Evolutionary conservation across 371 early-diverging fungal species (phyloP).

Genomic region (Nematocida sp.): DNA sequence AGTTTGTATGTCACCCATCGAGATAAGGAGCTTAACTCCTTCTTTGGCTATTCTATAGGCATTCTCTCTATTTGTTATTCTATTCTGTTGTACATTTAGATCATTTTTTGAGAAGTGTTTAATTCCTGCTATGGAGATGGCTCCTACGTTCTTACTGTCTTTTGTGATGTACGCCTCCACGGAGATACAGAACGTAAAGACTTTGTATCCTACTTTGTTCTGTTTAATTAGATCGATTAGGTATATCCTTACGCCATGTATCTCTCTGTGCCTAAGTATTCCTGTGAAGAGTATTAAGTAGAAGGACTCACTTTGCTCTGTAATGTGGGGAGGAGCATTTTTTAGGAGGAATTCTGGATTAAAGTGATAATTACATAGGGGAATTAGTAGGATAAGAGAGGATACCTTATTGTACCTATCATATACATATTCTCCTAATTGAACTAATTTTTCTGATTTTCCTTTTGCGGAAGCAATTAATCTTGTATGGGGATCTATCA

Average conservation of each 20-base stretch:
- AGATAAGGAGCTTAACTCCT: conserved; percentile 32
- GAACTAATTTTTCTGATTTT: conserved; percentile 15
- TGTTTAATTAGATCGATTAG: conserved; percentile 22
- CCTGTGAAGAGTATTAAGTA: conserved; percentile 40
- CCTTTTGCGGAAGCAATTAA: conserved; percentile 4
- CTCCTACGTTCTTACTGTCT: conserved; percentile 36
- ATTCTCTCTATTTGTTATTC: conserved; percentile 30
- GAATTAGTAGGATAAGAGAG: conserved; percentile 3
- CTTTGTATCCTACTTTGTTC: conserved; percentile 23
- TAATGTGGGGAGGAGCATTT: conserved; percentile 28
- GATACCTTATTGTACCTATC: conserved; percentile 17
- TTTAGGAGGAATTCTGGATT: conserved; percentile 7
- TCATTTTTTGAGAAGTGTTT: not conserved
- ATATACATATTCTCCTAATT: conserved; percentile 1
- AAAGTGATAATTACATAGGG: conserved; percentile 9
- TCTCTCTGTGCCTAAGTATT: conserved; percentile 9
- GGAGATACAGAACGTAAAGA: conserved; percentile 1
- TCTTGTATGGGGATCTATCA: conserved; percentile 9
- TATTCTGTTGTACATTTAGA: not conserved
- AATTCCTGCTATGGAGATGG: conserved; percentile 29
- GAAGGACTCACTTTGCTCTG: conserved; percentile 39
- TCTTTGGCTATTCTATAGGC: conserved; percentile 23
- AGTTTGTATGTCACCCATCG: conserved; percentile 32
- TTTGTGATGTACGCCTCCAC: conserved; percentile 13
- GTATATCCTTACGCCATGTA: conserved; percentile 25